Evolutionary conservation across 192 early-diverging fungal species (phyloP).

Genomic region (Coemansia sp.): DNA sequence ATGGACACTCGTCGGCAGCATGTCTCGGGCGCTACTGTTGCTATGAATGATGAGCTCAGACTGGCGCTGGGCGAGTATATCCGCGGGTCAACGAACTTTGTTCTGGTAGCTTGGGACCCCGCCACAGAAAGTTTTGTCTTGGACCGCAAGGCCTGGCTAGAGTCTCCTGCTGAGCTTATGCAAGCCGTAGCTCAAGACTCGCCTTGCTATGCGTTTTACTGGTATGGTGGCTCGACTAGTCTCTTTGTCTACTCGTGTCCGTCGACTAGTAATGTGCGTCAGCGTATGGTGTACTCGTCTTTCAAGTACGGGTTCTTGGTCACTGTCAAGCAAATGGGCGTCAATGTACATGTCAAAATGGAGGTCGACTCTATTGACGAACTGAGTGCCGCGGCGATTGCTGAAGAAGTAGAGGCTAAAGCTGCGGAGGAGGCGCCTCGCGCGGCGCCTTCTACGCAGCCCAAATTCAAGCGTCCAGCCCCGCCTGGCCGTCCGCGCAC

Average conservation of each 20-base stretch:
- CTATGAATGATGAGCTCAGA: slow-evolving; percentile 63
- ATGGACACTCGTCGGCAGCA: slow-evolving; percentile 65
- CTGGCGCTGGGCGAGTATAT: slow-evolving; percentile 64
- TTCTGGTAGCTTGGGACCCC: slow-evolving; percentile 61
- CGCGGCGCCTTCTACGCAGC: slow-evolving; percentile 21
- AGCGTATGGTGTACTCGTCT: slow-evolving; percentile 91
- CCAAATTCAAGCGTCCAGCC: slow-evolving; percentile 47
- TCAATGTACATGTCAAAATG: slow-evolving; percentile 68
- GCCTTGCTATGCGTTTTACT: slow-evolving; percentile 68
- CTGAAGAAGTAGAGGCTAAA: slow-evolving; percentile 56
- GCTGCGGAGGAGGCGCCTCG: not conserved
- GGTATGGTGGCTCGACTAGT: slow-evolving; percentile 36
- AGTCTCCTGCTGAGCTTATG: slow-evolving; percentile 57
- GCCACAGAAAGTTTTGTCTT: slow-evolving; percentile 62
- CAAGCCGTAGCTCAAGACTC: slow-evolving; percentile 59
- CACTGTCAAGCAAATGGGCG: slow-evolving; percentile 59
- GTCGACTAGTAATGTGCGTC: slow-evolving; percentile 75
- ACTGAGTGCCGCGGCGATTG: slow-evolving; percentile 59
- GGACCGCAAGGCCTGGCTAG: slow-evolving; percentile 44
- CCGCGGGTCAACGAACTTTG: slow-evolving; percentile 63
- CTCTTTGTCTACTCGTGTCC: slow-evolving; percentile 92
- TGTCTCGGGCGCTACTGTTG: slow-evolving; percentile 68
- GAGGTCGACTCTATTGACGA: slow-evolving; percentile 69
- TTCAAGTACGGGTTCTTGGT: slow-evolving; percentile 66
- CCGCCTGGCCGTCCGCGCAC: slow-evolving; percentile 50